Evolutionary conservation across 139 green algal species (phyloP), one percentile per base, ranked within the genome.

Genomic region (Tetradesmus lagerheimii): DNA sequence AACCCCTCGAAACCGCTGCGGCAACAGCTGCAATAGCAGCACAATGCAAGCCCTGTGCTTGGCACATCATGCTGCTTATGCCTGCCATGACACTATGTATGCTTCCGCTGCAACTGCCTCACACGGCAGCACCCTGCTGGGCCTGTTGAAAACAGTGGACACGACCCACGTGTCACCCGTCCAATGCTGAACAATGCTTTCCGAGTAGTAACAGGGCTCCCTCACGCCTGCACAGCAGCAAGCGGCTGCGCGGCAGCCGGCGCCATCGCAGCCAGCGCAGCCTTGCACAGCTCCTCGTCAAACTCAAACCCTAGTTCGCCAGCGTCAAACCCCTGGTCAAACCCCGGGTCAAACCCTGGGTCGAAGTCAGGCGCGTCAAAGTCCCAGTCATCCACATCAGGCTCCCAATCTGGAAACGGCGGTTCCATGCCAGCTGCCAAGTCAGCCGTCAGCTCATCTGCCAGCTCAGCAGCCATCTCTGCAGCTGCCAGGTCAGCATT

Each of bases 361-460:
- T 77, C 81, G 35, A 87, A 35, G 81, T 87, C 80, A 86, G 20
- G 18, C 31, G 57, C 57, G 31, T 71, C 57, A n/a, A 71, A 8
- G 20, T 71, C 57, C 57, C 57, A 71, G 57, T 71, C 57, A 71
- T 23, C 57, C 20, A 71, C 20, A 31, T 71, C 57, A 31, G 57
- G 57, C 57, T 71, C 57, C 57, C 57, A 71, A 53, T 87, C 16
- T 31, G 50, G 79, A 15, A 66, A 67, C 8, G 79, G 79, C 25
- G 79, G 79, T n/a, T 79, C 18, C 71, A 37, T 37, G 57, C 57
- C 57, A 79, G 71, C 71, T 37, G 71, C 71, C 57, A 71, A 23
- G 57, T 71, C 57, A 31, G 57, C 57, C 41, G 71, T n/a, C 31
- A 79, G 71, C 3, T 37, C 71, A 79, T 5, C 71, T 79, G 71